A percentile compares a stretch with the other conserved stretches of the same genome.
These are phyloP conservation scores for Colletotrichum sp. DNA, from an alignment of 2,329 filamentous ascomycete genomes.

Conservation along the genomic window DNA sequence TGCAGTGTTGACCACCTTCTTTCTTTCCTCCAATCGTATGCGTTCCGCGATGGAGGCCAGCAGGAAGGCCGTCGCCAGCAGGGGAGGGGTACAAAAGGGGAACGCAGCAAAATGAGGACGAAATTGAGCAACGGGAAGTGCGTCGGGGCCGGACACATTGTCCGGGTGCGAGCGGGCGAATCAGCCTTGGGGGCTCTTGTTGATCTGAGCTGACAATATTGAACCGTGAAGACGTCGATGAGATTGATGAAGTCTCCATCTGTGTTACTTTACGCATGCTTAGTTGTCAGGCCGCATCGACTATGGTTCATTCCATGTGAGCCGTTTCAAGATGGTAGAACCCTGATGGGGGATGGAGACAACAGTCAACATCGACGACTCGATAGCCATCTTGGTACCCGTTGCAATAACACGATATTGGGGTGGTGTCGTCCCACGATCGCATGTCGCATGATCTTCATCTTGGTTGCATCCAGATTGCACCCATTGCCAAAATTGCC, in stretches of 20 bases:
- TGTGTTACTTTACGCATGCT: background rate
- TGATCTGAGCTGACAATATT: background rate
- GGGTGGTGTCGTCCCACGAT: background rate
- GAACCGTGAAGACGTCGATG: background rate
- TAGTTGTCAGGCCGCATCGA: background rate
- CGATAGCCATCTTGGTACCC: background rate
- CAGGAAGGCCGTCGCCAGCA: background rate
- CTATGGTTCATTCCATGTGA: background rate
- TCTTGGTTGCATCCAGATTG: background rate
- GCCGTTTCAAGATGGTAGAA: background rate
- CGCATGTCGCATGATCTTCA: constrained; percentile 14
- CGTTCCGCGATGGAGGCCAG: background rate
- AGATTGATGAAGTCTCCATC: background rate
- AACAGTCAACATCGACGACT: background rate
- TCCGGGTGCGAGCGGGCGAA: background rate
- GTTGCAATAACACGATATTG: background rate
- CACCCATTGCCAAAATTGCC: background rate
- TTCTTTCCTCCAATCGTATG: background rate
- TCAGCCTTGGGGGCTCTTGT: background rate
- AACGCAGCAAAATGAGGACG: background rate
- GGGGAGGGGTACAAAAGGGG: background rate
- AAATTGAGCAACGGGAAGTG: constrained; percentile 1
- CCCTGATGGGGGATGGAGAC: background rate
- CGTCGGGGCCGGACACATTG: background rate
- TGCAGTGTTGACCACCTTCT: background rate